Percentiles rank a stretch among this genome's conserved stretches.
phyloP scores from a whole-genome alignment of 352 stramenopile genomes.

The Pythium biforme region DNA sequence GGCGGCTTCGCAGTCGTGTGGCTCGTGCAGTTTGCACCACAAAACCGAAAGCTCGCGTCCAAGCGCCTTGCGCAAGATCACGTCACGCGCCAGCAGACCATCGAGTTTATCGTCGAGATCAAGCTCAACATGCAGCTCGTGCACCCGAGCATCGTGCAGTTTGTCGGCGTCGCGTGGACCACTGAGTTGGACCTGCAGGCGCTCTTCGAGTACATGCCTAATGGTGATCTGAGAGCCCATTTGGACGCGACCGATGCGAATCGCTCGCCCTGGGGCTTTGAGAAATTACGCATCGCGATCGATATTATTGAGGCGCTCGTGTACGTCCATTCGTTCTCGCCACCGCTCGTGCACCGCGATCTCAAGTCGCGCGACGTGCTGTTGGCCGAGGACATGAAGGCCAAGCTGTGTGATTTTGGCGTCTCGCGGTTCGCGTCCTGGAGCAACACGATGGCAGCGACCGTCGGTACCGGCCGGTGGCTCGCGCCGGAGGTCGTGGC shows the following conservation, averaged over 20 bases:
- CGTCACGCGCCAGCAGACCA: conserved; percentile 37
- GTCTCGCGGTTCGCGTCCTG: conserved; percentile 17
- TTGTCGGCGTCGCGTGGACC: conserved; percentile 66
- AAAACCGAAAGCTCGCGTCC: conserved; percentile 39
- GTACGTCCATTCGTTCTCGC: conserved; percentile 56
- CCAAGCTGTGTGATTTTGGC: conserved; percentile 45
- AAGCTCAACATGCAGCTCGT: conserved; percentile 57
- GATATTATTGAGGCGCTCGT: conserved; percentile 53
- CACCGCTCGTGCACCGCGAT: conserved; percentile 37
- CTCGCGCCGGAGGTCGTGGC: conserved; percentile 55
- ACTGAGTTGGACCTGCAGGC: conserved; percentile 52
- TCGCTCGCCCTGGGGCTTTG: conserved; percentile 22
- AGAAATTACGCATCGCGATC: conserved; percentile 38
- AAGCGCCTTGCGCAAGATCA: conserved; percentile 54
- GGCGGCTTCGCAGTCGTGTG: conserved; percentile 52
- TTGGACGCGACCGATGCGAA: conserved; percentile 26
- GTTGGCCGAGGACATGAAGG: conserved; percentile 32
- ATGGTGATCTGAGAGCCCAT: conserved; percentile 52
- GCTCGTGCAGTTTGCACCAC: conserved; percentile 39
- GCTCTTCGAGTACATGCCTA: conserved; percentile 66
- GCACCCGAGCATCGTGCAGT: conserved; percentile 60
- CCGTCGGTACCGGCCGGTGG: conserved; percentile 50
- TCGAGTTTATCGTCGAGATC: conserved; percentile 67
- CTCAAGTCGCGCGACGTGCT: conserved; percentile 47
- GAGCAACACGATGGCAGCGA: conserved; percentile 16